These are phyloP conservation scores for Venturia effusa DNA, from an alignment of 2,329 filamentous ascomycete species.

Conservation along the genomic window DNA sequence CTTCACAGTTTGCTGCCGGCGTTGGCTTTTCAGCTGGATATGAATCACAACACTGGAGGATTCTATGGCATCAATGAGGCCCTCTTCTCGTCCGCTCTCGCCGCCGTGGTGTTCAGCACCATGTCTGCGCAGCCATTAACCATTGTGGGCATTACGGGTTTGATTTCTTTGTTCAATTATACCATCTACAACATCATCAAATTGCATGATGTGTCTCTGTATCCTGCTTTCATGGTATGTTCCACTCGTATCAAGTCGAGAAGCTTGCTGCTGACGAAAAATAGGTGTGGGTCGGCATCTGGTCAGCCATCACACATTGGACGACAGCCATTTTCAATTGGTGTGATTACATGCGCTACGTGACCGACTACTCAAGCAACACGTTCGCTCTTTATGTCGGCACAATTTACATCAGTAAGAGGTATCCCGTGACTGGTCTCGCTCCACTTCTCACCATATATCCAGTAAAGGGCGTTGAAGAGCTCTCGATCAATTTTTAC, in stretches of 20 bases:
- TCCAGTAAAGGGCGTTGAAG: slow-evolving; percentile 45
- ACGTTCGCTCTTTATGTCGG: slow-evolving; percentile 93
- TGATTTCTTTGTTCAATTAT: slow-evolving; percentile 90
- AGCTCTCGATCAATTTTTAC: slow-evolving; percentile 41
- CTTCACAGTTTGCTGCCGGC: slow-evolving; percentile 71
- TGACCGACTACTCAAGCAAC: slow-evolving; percentile 85
- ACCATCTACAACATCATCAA: slow-evolving; percentile 85
- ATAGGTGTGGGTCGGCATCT: slow-evolving; percentile 50
- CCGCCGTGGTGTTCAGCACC: slow-evolving; percentile 68
- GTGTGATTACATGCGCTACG: slow-evolving; percentile 79
- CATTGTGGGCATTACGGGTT: slow-evolving; percentile 84
- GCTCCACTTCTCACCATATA: slow-evolving; percentile 46
- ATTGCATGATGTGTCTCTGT: slow-evolving; percentile 56
- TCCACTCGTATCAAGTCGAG: background rate
- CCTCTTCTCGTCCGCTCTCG: slow-evolving; percentile 73
- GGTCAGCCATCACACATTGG: slow-evolving; percentile 79
- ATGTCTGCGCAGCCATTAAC: slow-evolving; percentile 76
- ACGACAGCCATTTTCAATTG: slow-evolving; percentile 73
- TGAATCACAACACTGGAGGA: slow-evolving; percentile 52
- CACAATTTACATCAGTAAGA: slow-evolving; percentile 85
- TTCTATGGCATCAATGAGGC: slow-evolving; percentile 86
- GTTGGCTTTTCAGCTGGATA: slow-evolving; percentile 80
- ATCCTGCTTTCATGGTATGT: slow-evolving; percentile 51
- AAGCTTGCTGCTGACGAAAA: background rate
- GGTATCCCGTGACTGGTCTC: slow-evolving; percentile 59